phyloP scores from a whole-genome alignment of 2,329 filamentous ascomycete genomes.

The Ascochyta fabae region DNA sequence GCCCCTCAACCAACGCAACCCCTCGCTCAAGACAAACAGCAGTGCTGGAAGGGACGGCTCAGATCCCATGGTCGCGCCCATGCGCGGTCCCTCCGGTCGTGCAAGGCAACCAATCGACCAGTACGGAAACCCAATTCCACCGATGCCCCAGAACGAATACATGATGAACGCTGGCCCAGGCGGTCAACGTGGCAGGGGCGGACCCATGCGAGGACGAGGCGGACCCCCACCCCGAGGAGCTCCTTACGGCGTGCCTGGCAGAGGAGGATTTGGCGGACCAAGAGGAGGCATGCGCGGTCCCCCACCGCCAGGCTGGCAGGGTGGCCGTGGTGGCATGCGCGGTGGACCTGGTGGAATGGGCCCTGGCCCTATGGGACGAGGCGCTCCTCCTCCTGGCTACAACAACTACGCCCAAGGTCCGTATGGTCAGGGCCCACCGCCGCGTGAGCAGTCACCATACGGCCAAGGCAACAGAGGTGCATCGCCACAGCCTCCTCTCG shows the following conservation, averaged over 20 bases:
- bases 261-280: constrained; percentile 46
- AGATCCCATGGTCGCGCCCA: constrained; percentile 37
- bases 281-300: constrained; percentile 50
- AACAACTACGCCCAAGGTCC: constrained; percentile 41
- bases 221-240: constrained; percentile 48
- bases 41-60: constrained; percentile 53
- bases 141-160: constrained; percentile 54
- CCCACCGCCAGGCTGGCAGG: constrained; percentile 52
- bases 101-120: constrained; percentile 61
- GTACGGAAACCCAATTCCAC: constrained; percentile 66
- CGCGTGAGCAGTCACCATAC: constrained; percentile 44
- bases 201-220: constrained; percentile 48
- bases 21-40: constrained; percentile 64
- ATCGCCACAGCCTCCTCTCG: constrained; percentile 53
- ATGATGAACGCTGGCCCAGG: constrained; percentile 51
- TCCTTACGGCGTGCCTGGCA: constrained; percentile 40
- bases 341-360: constrained; percentile 40
- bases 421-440: constrained; percentile 36
- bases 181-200: constrained; percentile 51
- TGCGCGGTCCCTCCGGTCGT: constrained; percentile 47
- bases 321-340: constrained; percentile 45
- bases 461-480: constrained; percentile 59
- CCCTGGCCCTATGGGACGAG: constrained; percentile 49
- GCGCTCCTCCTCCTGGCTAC: constrained; percentile 53
- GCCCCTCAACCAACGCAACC: constrained; percentile 71